Evolutionary conservation across 2,329 filamentous ascomycete species (phyloP), one percentile per base, ranked within the genome.

Genomic region (Sphaerulina vaccinii): DNA sequence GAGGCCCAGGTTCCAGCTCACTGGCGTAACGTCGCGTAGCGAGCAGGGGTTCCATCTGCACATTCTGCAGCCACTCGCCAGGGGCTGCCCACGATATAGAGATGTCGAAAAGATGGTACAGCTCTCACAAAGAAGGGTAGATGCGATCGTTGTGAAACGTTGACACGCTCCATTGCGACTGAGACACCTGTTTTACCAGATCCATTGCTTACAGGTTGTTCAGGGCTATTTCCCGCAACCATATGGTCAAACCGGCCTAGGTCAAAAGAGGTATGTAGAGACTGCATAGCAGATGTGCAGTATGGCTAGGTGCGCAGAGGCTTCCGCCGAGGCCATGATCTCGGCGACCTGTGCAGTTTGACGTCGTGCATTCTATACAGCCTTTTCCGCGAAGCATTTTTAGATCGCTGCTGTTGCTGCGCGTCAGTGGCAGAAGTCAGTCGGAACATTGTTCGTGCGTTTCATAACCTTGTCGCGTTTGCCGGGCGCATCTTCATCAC

Each of bases 381-480:
- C 7, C 27, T 23, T 43, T 53, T 19, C 40, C 33, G 43, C 46
- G 51, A 49, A 49, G 46, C 51, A 54, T 54, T 45, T 49, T 46
- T 54, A 45, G 46, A 49, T 37, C 11, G 38, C 19, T 40, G 15
- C 8, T 13, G 7, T 10, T 32, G 15, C 44, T 23, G 38, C 33
- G 36, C 18, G 44, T 37, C 44, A 27, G 44, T 47, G 33, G 33
- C 33, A 47, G 23, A 41, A 36, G 40, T 36, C 46, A 49, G 51
- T 54, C 23, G 22, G 9, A 18, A n/a, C n/a, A n/a, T n/a, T n/a
- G n/a, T n/a, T n/a, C n/a, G n/a, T n/a, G 40, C 40, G 51, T 53
- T 53, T 49, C 45, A 44, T n/a, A 29, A 33, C 38, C 37, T 22
- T 33, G 32, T 22, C 42, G 48, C 48, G 39, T 29, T 38, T 29